A percentile compares a stretch with the other conserved stretches of the same genome.
Conservation (phyloP, 805 yeast genomes). For the Danielia reshetovae region DNA sequence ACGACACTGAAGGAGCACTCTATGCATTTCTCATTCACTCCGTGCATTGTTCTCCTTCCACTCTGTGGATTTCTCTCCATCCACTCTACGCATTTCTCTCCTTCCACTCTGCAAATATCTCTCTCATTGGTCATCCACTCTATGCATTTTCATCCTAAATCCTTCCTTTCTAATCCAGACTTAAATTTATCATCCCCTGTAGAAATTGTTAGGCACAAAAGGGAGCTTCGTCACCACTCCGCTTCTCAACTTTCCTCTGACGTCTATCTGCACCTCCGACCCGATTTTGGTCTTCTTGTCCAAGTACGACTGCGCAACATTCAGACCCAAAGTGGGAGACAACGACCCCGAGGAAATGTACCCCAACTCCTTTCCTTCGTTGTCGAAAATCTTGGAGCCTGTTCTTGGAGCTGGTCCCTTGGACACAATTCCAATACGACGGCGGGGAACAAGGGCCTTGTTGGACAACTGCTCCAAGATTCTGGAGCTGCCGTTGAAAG, state of each 20-base stretch:
- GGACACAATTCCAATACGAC: conserved; percentile 71
- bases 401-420: conserved; percentile 94
- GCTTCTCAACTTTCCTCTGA: conserved; percentile 78
- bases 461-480: conserved; percentile 70
- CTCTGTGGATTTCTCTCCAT: too few relatives aligned
- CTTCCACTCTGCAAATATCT: too few relatives aligned
- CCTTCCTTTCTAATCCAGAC: too few relatives aligned
- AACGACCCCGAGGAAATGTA: conserved; percentile 61
- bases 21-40: too few relatives aligned
- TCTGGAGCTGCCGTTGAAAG: conserved; percentile 73
- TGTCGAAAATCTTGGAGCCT: conserved; percentile 57
- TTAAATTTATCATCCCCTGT: conserved; percentile 47
- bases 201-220: conserved; percentile 71
- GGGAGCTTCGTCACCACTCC: conserved; percentile 83
- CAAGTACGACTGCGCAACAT: conserved; percentile 89
- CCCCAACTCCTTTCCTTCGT: conserved; percentile 51
- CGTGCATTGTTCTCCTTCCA: too few relatives aligned
- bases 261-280: conserved; percentile 64
- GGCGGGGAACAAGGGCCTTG: conserved; percentile 49
- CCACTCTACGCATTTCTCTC: too few relatives aligned
- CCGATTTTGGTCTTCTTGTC: conserved; percentile 73
- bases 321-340: conserved; percentile 60
- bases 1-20: too few relatives aligned
- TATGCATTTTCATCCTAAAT: not conserved
- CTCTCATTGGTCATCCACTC: not conserved